Base-by-base conservation (phyloP, 2,329 filamentous ascomycete genomes). In the Lachnellula willkommii region DNA sequence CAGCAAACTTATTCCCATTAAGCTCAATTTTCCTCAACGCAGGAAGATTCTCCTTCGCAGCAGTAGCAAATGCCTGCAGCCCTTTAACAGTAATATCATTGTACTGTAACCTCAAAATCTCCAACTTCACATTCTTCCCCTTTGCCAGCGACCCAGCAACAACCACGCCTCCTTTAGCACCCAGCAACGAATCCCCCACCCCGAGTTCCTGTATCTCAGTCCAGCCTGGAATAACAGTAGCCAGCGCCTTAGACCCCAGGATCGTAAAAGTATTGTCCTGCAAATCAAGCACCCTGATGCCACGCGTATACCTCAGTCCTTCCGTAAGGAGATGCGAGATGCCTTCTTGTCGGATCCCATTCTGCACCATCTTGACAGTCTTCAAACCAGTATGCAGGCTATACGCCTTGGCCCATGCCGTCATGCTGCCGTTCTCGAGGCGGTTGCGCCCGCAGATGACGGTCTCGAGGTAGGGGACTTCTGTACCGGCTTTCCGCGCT, bases 241-340 rank as follows among this genome's bases (percentile, higher is more conserved):
- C 86, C 52, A 99, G 79, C 11, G 90, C 90, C 65, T 79, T 86
- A 32, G 90, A 89, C 24, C 92, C 94, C 60, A 81, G 79, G 40
- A 87, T 73, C 9, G 93, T 97, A 71, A 97, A 97, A 0, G 94
- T 97, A 75, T 99, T 99, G 75, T 99, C 94, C 73, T 99, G 93
- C 59, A 99, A 77, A 75, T 99, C 94, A 52, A 99, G 76, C 14
- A 91, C 81, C 69, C 86, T 79, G 54, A 99, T 79, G 46, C 78
- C 76, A 35, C 76, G 78, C 50, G 90, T 83, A 66, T 89, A 80
- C 61, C 79, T 82, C 52, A 99, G 79, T 60, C 94, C 94, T 52
- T 92, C 79, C 58, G 82, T 85, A 61, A 99, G 77, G 55, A 99
- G 78, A 63, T 87, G 81, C 48, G 85, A 85, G 68, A 97, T 94